Conservation (phyloP, 2,329 filamentous ascomycete genomes). For the Fonsecaea pugnacius region DNA sequence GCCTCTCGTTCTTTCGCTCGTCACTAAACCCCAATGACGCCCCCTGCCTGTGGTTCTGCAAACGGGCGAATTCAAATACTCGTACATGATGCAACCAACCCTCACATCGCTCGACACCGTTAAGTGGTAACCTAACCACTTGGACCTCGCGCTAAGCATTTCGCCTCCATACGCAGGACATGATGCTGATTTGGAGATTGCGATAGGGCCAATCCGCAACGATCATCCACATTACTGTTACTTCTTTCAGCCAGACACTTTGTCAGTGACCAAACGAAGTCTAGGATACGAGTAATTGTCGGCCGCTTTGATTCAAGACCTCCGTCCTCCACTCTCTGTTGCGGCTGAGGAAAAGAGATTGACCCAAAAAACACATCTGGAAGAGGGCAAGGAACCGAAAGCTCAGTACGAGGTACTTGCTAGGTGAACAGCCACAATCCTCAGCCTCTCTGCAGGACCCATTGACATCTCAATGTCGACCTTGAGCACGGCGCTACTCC, state of each 20-base stretch:
- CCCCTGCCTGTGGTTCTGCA: neutral
- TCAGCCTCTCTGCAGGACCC: neutral
- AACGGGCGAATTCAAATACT: neutral
- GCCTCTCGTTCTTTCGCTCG: neutral
- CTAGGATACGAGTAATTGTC: neutral
- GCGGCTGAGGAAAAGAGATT: neutral
- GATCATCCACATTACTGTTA: neutral
- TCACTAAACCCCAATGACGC: neutral
- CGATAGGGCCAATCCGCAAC: neutral
- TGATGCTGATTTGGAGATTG: neutral
- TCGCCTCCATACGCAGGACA: neutral
- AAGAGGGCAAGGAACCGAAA: neutral
- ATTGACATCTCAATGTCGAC: neutral
- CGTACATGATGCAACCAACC: neutral
- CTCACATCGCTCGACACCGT: neutral
- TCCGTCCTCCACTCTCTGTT: neutral
- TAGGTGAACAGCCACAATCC: neutral
- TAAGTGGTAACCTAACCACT: neutral
- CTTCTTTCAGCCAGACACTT: neutral
- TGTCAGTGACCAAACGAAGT: neutral
- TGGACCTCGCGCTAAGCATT: neutral
- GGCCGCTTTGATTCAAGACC: neutral
- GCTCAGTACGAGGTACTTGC: neutral
- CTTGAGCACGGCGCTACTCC: neutral
- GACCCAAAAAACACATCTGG: neutral